Conservation (phyloP, 805 yeast genomes). For the Kazachstania viticola region DNA sequence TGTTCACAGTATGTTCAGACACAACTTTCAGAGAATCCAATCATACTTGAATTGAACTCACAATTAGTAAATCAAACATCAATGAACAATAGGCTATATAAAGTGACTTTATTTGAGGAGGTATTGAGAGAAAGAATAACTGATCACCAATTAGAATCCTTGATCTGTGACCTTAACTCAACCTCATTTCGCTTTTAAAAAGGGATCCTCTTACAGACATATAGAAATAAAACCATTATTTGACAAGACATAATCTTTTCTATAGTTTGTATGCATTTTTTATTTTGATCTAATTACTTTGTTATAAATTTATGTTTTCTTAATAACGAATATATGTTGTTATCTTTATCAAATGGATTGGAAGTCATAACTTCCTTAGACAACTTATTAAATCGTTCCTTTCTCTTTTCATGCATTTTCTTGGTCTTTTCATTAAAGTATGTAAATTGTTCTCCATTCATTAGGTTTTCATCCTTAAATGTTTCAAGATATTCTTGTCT, state of each 20-base stretch:
- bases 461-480: too few relatives aligned
- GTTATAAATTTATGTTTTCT: conserved; percentile 1
- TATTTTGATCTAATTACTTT: too few relatives aligned
- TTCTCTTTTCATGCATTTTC: conserved; percentile 16
- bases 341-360: conserved; percentile 10
- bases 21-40: conserved; percentile 33
- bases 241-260: too few relatives aligned
- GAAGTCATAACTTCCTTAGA: conserved; percentile 12
- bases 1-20: conserved; percentile 56
- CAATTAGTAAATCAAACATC: conserved; percentile 1
- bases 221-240: conserved; percentile 14
- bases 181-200: too few relatives aligned
- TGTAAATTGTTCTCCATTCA: conserved; percentile 9
- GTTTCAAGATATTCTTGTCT: too few relatives aligned
- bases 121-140: conserved; percentile 3
- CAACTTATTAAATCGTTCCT: conserved; percentile 13
- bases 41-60: conserved; percentile 7
- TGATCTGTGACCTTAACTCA: too few relatives aligned
- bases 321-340: conserved; percentile 7
- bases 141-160: too few relatives aligned
- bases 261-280: not conserved
- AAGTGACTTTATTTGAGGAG: conserved; percentile 31
- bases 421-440: conserved; percentile 12
- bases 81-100: too few relatives aligned
- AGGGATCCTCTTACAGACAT: too few relatives aligned